These are phyloP conservation scores for Thozetella sp. DNA, from an alignment of 495 filamentous ascomycete genomes.

Conservation along the genomic window DNA sequence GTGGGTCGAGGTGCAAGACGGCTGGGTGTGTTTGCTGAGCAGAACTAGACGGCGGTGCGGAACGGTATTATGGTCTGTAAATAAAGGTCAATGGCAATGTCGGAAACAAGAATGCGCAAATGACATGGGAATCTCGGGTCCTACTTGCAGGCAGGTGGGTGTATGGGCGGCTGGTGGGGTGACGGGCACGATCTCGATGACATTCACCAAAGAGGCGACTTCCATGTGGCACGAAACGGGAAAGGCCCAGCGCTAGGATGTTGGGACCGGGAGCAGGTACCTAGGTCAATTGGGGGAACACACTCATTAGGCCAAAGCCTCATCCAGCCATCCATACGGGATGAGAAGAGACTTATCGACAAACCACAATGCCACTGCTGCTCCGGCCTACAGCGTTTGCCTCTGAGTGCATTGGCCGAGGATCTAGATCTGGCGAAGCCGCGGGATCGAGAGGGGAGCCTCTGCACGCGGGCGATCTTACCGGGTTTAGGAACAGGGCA, in stretches of 20 bases:
- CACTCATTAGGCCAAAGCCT: neutral
- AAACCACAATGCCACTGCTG: neutral
- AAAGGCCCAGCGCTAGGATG: slow-evolving; percentile 14
- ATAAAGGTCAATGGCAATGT: slow-evolving; percentile 25
- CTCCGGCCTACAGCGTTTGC: neutral
- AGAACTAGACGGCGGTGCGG: neutral
- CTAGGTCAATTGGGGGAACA: neutral
- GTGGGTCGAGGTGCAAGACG: neutral
- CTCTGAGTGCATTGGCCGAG: neutral
- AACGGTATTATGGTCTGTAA: neutral
- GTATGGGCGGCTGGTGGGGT: slow-evolving; percentile 21
- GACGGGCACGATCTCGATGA: slow-evolving; percentile 32
- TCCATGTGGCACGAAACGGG: slow-evolving; percentile 27
- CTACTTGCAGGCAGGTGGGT: neutral
- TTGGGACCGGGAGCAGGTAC: neutral
- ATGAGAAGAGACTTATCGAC: slow-evolving; percentile 24
- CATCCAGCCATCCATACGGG: neutral
- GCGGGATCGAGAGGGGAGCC: slow-evolving; percentile 1
- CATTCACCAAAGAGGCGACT: slow-evolving; percentile 21
- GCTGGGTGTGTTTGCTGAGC: neutral
- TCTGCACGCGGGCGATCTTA: neutral
- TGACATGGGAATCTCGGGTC: slow-evolving; percentile 29
- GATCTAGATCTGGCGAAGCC: neutral
- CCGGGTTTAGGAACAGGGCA: neutral
- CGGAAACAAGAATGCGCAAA: slow-evolving; percentile 18